phyloP scores from a whole-genome alignment of 257 asterid genomes.

The Coffea eugenioides region DNA sequence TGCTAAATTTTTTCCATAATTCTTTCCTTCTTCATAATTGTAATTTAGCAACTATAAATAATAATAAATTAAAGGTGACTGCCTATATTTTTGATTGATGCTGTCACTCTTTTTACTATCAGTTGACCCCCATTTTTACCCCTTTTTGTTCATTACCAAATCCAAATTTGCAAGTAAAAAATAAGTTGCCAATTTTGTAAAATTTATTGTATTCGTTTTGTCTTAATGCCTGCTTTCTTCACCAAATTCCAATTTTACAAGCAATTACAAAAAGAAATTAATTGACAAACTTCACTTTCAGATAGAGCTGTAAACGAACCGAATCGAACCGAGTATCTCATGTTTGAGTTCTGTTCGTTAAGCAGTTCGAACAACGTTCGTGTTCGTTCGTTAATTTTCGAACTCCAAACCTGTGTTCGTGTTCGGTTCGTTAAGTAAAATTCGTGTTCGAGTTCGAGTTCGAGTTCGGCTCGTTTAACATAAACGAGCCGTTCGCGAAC shows the following conservation, averaged over 20 bases:
- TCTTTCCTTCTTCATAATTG: constrained; percentile 13
- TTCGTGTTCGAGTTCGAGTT: too few species aligned
- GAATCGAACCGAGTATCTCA: too few species aligned
- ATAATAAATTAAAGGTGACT: background rate
- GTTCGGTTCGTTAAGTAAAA: too few species aligned
- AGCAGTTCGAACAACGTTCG: too few species aligned
- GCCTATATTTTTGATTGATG: background rate
- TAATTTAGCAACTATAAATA: background rate
- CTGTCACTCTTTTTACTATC: background rate
- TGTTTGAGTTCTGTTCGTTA: too few species aligned
- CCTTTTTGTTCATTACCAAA: background rate
- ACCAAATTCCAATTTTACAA: background rate
- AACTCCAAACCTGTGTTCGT: too few species aligned
- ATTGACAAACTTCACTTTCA: background rate
- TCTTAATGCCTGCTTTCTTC: background rate
- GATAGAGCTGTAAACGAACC: too few species aligned
- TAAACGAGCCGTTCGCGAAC: too few species aligned
- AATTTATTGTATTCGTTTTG: background rate
- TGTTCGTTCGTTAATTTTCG: too few species aligned
- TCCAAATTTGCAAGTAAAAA: background rate
- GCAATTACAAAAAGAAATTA: background rate
- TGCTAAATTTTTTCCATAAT: constrained; percentile 25
- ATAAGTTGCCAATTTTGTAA: background rate
- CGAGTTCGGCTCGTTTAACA: too few species aligned
- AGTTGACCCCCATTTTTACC: background rate